These are phyloP conservation scores for Aspergillus nanangensis DNA, from an alignment of 495 filamentous ascomycete species.

Conservation along the genomic window DNA sequence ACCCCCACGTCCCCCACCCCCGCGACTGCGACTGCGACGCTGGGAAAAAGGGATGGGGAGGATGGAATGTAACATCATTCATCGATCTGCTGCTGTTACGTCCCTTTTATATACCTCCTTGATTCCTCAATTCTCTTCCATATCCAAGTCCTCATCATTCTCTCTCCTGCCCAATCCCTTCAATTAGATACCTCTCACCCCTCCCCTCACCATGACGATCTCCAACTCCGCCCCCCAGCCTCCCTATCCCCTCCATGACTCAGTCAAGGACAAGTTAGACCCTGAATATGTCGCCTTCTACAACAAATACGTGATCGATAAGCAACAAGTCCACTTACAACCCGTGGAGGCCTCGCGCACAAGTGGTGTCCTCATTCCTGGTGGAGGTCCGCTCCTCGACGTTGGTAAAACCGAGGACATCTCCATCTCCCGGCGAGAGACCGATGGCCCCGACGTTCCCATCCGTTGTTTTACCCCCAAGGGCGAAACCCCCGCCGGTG, in stretches of 20 bases:
- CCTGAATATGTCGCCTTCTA: conserved; percentile 53
- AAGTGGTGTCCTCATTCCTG: conserved; percentile 49
- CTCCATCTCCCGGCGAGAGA: conserved; percentile 38
- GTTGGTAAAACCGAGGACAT: conserved; percentile 49
- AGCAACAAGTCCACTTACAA: conserved; percentile 48
- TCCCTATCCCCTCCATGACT: conserved; percentile 52
- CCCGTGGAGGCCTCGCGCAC: conserved; percentile 49
- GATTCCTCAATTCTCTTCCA: not conserved
- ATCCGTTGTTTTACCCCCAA: conserved; percentile 47
- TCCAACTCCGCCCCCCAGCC: conserved; percentile 32
- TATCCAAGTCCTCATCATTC: too few relatives aligned
- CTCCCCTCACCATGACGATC: conserved; percentile 21
- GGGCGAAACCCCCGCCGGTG: conserved; percentile 33
- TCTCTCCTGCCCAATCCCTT: not conserved
- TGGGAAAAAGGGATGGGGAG: too few relatives aligned
- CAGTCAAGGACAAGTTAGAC: conserved; percentile 40
- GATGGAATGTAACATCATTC: not conserved
- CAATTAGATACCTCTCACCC: not conserved
- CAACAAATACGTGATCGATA: conserved; percentile 47
- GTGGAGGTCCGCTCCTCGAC: conserved; percentile 44
- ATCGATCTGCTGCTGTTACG: too few relatives aligned
- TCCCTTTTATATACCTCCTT: not conserved
- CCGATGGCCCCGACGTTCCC: conserved; percentile 41
- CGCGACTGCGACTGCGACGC: too few relatives aligned
- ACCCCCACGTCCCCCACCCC: too few relatives aligned